Evolutionary conservation across 2,329 filamentous ascomycete species (phyloP).

Genomic region (Lachnellula cervina): DNA sequence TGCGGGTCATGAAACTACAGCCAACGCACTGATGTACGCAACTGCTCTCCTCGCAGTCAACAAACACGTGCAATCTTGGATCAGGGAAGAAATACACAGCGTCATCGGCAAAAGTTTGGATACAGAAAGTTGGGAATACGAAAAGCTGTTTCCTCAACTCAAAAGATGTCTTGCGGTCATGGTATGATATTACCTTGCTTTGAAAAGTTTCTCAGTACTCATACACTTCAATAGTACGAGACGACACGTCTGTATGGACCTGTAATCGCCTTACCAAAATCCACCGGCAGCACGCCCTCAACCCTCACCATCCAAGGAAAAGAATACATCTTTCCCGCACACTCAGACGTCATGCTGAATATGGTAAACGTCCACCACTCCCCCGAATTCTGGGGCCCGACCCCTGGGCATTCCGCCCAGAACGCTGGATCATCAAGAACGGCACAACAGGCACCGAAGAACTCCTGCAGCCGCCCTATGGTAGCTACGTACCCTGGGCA

Average conservation of each 20-base stretch:
- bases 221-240: neutral
- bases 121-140: slow-evolving; percentile 33
- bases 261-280: neutral
- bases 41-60: slow-evolving; percentile 24
- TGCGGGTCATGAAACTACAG: slow-evolving; percentile 32
- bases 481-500: slow-evolving; percentile 13
- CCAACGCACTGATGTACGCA: slow-evolving; percentile 26
- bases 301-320: neutral
- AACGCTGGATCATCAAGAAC: neutral
- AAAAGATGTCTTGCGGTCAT: slow-evolving; percentile 38
- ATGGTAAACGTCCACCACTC: neutral
- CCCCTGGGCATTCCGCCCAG: neutral
- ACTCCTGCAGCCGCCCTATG: neutral
- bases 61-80: slow-evolving; percentile 16
- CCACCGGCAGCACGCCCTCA: neutral
- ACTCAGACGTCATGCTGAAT: neutral
- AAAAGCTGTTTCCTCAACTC: slow-evolving; percentile 36
- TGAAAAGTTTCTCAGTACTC: neutral
- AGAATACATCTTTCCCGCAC: neutral
- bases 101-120: slow-evolving; percentile 23
- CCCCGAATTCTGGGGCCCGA: neutral
- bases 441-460: neutral
- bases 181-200: slow-evolving; percentile 12
- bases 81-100: slow-evolving; percentile 19
- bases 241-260: neutral